Percentiles rank a stretch among this genome's conserved stretches.
These are phyloP conservation scores for Zasmidium citrigriseum DNA, from an alignment of 2,329 filamentous ascomycete genomes.

Conservation along the genomic window DNA sequence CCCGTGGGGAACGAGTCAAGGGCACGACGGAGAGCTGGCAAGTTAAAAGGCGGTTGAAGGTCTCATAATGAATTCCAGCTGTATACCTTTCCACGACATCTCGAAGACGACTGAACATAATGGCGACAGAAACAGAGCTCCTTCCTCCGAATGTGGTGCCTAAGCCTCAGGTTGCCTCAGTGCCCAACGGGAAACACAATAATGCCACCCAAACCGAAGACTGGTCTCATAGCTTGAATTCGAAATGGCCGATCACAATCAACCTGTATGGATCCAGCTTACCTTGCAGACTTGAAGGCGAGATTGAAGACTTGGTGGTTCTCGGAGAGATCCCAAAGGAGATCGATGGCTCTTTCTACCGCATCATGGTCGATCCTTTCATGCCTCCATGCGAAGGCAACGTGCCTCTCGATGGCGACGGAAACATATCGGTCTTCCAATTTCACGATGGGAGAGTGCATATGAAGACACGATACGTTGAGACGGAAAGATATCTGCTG, in stretches of 20 bases:
- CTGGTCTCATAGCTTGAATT: constrained; percentile 5
- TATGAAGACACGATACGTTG: constrained; percentile 46
- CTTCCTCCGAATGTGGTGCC: not conserved
- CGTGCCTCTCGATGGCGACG: constrained; percentile 51
- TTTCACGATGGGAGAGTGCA: constrained; percentile 46
- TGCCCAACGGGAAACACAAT: not conserved
- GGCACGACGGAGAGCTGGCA: not conserved
- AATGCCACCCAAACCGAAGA: not conserved
- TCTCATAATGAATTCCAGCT: no score
- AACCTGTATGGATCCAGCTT: constrained; percentile 24
- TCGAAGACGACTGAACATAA: no score
- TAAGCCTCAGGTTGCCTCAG: not conserved
- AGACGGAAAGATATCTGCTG: constrained; percentile 44
- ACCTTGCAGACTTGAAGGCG: constrained; percentile 44
- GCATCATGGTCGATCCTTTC: constrained; percentile 56
- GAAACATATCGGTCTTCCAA: constrained; percentile 44
- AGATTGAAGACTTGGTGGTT: constrained; percentile 36
- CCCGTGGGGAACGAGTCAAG: not conserved
- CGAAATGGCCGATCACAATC: constrained; percentile 21
- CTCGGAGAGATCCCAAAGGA: constrained; percentile 34
- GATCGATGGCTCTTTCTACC: constrained; percentile 39
- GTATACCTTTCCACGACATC: no score
- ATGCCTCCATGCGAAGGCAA: constrained; percentile 60
- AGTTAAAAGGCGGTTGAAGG: not conserved
- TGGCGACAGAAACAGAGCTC: not conserved